phyloP scores from a whole-genome alignment of 768 basidiomycete genomes.

The Trametes gibbosa region DNA sequence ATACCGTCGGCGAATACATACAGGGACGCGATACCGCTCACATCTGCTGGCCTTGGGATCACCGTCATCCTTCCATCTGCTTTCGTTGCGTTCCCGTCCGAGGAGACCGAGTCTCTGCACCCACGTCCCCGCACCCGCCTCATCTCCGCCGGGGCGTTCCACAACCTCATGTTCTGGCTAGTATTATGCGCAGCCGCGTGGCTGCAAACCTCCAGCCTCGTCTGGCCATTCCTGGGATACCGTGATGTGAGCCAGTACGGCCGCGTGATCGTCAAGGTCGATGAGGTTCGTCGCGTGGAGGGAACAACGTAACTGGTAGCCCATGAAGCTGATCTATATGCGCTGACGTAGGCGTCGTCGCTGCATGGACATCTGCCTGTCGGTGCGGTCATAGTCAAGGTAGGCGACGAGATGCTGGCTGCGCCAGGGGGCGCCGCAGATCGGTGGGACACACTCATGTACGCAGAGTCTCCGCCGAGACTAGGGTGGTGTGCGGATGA shows the following conservation, averaged over 20 bases:
- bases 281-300: constrained; percentile 41
- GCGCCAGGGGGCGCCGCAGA: constrained; percentile 28
- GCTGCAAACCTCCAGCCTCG: constrained; percentile 13
- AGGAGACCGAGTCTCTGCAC: constrained; percentile 20
- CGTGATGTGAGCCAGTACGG: constrained; percentile 51
- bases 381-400: constrained; percentile 57
- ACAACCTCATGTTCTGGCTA: constrained; percentile 66
- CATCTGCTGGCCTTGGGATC: constrained; percentile 59
- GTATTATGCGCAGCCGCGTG: constrained; percentile 40
- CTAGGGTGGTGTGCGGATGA: constrained; percentile 64
- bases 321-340: too few species aligned
- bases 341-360: constrained; percentile 51
- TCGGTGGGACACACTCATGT: constrained; percentile 49
- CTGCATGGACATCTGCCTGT: constrained; percentile 51
- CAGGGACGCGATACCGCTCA: constrained; percentile 65
- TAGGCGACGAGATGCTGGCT: constrained; percentile 61
- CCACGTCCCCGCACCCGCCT: constrained; percentile 53
- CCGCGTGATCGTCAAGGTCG: constrained; percentile 52
- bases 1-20: background rate
- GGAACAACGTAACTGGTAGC: background rate
- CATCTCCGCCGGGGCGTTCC: constrained; percentile 71
- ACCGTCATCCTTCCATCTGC: constrained; percentile 70
- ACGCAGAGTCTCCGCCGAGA: constrained; percentile 7
- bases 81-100: constrained; percentile 60
- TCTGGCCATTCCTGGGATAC: constrained; percentile 42